Conservation (phyloP, 106 monocot species). For the Platanthera zijinensis region DNA sequence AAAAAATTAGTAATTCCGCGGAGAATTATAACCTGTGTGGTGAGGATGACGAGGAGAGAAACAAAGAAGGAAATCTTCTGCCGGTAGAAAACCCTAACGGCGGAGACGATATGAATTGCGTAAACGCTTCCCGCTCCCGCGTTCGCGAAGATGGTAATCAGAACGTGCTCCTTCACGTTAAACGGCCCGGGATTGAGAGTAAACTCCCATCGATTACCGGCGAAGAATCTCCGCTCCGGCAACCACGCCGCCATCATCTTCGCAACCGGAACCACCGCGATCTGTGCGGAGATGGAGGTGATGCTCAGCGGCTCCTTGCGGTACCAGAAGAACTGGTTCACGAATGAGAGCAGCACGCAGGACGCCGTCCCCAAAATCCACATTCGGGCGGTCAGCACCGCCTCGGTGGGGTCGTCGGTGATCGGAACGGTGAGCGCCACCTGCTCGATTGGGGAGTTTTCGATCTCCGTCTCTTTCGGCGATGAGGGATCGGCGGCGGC, state of each 20-base stretch:
- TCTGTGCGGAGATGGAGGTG: conserved; percentile 57
- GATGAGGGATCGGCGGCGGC: too few relatives aligned
- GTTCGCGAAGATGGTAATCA: conserved; percentile 77
- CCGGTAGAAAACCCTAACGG: conserved; percentile 58
- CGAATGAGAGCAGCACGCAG: conserved; percentile 42
- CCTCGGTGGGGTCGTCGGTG: conserved; percentile 31
- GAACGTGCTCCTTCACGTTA: conserved; percentile 69
- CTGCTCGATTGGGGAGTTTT: conserved; percentile 48
- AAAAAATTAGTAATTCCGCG: too few relatives aligned
- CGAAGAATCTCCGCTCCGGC: conserved; percentile 27
- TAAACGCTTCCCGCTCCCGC: conserved; percentile 61
- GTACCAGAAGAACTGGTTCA: conserved; percentile 75
- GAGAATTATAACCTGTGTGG: background rate
- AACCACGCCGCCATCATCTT: conserved; percentile 41
- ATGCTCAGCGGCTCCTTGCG: conserved; percentile 46
- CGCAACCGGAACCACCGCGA: conserved; percentile 55
- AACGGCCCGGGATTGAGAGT: conserved; percentile 71
- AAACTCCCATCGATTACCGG: conserved; percentile 43
- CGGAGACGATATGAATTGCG: conserved; percentile 47
- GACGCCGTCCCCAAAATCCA: conserved; percentile 52
- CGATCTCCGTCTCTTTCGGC: background rate
- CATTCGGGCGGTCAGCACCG: conserved; percentile 46
- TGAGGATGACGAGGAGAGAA: conserved; percentile 23
- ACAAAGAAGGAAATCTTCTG: conserved; percentile 53
- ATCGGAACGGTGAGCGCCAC: conserved; percentile 52